Evolutionary conservation across 176 grass and related monocot species (phyloP).

Genomic region (Guadua angustifolia): DNA sequence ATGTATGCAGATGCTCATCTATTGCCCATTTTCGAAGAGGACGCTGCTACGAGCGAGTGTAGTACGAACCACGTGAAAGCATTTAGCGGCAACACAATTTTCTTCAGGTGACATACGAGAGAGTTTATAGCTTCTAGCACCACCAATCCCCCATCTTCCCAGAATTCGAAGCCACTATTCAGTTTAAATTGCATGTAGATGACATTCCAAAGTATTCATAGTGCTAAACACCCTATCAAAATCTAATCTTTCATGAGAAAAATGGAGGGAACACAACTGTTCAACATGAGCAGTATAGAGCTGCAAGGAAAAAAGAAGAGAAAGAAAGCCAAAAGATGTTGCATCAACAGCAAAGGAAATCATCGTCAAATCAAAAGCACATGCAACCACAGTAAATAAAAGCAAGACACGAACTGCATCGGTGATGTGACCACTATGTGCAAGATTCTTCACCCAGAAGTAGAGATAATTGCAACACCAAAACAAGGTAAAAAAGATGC

Average conservation of each 20-base stretch:
- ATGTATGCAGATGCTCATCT: slow-evolving; percentile 41
- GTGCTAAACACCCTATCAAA: slow-evolving; percentile 3
- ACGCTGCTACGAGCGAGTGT: background rate
- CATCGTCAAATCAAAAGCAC: slow-evolving; percentile 67
- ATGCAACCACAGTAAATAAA: slow-evolving; percentile 70
- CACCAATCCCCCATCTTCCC: background rate
- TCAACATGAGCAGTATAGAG: background rate
- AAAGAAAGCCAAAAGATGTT: slow-evolving; percentile 54
- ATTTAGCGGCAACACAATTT: background rate
- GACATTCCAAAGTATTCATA: background rate
- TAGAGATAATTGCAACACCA: slow-evolving; percentile 35
- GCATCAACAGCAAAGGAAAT: slow-evolving; percentile 60
- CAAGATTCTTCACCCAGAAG: slow-evolving; percentile 58
- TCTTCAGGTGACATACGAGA: background rate
- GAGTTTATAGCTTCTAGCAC: background rate
- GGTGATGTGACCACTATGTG: slow-evolving; percentile 54
- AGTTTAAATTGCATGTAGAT: slow-evolving; percentile 28
- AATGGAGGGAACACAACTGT: background rate
- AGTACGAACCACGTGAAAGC: background rate
- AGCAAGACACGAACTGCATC: slow-evolving; percentile 50
- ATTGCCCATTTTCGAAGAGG: slow-evolving; percentile 2
- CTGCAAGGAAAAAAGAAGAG: background rate
- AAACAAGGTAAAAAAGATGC: slow-evolving; percentile 29
- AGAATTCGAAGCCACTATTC: background rate
- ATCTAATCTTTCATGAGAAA: background rate